Conservation (phyloP, 208 protist genomes). For the Leishmania arabica region DNA sequence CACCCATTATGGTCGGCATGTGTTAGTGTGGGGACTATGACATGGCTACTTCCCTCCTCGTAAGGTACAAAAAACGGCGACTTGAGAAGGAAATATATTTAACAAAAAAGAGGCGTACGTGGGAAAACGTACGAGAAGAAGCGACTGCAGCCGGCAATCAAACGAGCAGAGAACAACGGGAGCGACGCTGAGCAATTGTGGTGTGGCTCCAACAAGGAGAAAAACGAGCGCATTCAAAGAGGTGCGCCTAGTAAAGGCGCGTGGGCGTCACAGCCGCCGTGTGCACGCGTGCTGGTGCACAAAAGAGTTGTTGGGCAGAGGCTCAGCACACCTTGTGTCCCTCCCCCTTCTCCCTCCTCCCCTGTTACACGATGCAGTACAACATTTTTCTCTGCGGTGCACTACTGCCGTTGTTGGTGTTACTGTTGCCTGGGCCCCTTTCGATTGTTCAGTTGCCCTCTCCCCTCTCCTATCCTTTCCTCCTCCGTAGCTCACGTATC, state of each 20-base stretch:
- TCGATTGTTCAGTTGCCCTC: background rate
- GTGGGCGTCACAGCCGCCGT: background rate
- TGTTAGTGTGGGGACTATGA: background rate
- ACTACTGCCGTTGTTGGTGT: background rate
- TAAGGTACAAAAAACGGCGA: background rate
- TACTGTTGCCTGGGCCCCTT: background rate
- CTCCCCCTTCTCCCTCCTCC: background rate
- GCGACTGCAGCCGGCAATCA: background rate
- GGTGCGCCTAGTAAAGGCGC: background rate
- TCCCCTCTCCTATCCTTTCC: background rate
- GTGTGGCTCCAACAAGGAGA: background rate
- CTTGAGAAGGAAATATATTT: background rate
- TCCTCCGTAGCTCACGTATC: background rate
- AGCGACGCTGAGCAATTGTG: background rate
- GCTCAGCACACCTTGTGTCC: background rate
- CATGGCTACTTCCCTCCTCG: background rate
- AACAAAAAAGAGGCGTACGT: background rate
- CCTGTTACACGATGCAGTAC: background rate
- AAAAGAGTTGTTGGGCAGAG: background rate
- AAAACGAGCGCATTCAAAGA: background rate
- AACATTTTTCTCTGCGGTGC: background rate
- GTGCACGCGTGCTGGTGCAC: background rate
- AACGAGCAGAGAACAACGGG: background rate
- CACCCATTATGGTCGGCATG: background rate
- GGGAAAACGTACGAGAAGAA: background rate